Base-by-base conservation (phyloP, 2,329 filamentous ascomycete species). In the Knufia fluminis region DNA sequence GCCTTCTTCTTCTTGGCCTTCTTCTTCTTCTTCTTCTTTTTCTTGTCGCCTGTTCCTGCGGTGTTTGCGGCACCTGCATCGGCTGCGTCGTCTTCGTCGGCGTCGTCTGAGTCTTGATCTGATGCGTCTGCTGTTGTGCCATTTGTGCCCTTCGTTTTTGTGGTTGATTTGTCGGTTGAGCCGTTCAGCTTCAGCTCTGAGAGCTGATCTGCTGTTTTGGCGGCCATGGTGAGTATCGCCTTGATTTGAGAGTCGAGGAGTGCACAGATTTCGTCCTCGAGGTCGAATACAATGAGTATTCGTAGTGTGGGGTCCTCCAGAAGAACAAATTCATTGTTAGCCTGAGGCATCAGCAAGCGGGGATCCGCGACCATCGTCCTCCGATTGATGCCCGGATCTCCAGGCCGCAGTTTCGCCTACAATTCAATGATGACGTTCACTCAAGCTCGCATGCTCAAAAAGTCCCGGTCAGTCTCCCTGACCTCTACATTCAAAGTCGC, bases 1-100 rank as follows among this genome's bases (percentile, higher is more conserved):
- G 69, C 84, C 73, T 80, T 84, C 66, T 80, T 82, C 64, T 82
- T 78, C 70, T 80, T 83, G 74, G 82, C 86, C 76, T 87, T 88
- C 75, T 90, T 91, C 72, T 89, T 88, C 71, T 88, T 88, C 69
- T 86, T 86, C 46, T 69, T 68, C 23, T 41, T 43, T 24, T 46
- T 58, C 61, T 50, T 54, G 66, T 64, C 66, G 61, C 66, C 66
- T 54, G 61, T 60, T 3, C 12, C 19, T 45, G 62, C 63, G 32
- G 60, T 64, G 41, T 32, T 23, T n/a, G 23, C 41, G 10, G 60
- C 65, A n/a, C 68, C 71, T 23, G 62, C 59, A 22, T 58, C 66
- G 59, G 61, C 62, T 19, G 65, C 66, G 45, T 71, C 73, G 36
- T 73, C 72, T 24, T 74, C 73, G 50, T 73, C 72, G 51, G 72